phyloP scores from a whole-genome alignment of 345 rosid species.

The Citropsis articulata region DNA sequence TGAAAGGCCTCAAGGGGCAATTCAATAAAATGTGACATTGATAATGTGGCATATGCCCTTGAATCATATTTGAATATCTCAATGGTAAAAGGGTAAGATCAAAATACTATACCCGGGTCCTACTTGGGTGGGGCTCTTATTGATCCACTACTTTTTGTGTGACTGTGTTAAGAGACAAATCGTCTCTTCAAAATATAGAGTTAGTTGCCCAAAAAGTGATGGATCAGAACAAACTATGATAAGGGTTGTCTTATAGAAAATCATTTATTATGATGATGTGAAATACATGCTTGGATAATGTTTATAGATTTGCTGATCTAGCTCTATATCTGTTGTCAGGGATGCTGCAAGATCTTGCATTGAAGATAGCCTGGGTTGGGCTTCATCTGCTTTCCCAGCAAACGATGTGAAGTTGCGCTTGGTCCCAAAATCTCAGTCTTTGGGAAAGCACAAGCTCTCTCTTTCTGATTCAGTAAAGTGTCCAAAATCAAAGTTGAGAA shows the following conservation, averaged over 20 bases:
- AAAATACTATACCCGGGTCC: neutral
- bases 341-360: slow-evolving; percentile 57
- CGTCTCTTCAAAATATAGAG: neutral
- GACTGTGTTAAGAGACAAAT: neutral
- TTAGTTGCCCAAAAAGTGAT: neutral
- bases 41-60: too few species aligned
- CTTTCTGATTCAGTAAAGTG: slow-evolving; percentile 52
- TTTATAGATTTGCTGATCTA: slow-evolving; percentile 11
- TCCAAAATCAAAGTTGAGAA: slow-evolving; percentile 59
- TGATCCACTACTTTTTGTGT: too few species aligned
- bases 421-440: slow-evolving; percentile 39
- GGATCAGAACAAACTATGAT: neutral
- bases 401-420: slow-evolving; percentile 58
- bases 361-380: slow-evolving; percentile 62
- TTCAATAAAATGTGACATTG: too few species aligned
- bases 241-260: neutral
- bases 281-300: neutral
- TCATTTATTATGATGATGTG: neutral
- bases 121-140: neutral
- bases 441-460: slow-evolving; percentile 80
- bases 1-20: neutral
- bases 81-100: neutral
- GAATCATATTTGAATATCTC: neutral
- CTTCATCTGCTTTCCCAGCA: slow-evolving; percentile 50
- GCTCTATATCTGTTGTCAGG: slow-evolving; percentile 38